A percentile compares a stretch with the other conserved stretches of the same genome.
These are phyloP conservation scores for Ogataea pini DNA, from an alignment of 805 yeast genomes.

Conservation along the genomic window DNA sequence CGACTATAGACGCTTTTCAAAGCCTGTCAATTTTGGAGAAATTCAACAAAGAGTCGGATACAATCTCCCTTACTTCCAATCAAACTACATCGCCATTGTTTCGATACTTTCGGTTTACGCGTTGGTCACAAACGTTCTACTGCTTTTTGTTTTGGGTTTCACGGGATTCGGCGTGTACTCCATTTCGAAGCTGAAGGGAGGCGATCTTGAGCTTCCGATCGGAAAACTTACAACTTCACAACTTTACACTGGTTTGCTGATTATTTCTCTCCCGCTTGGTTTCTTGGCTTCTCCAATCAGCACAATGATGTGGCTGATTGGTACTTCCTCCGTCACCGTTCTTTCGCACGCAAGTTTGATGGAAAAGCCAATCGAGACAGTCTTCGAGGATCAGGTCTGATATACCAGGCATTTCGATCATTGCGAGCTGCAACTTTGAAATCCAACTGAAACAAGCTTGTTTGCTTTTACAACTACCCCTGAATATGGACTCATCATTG, in stretches of 20 bases:
- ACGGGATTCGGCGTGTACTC: constrained; percentile 75
- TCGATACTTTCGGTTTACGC: constrained; percentile 78
- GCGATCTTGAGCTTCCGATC: constrained; percentile 76
- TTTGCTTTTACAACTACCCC: not conserved
- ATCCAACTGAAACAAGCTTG: not conserved
- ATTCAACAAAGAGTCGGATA: constrained; percentile 84
- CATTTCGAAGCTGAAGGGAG: constrained; percentile 77
- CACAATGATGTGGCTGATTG: constrained; percentile 94
- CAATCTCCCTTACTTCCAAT: constrained; percentile 83
- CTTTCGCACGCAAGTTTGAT: constrained; percentile 88
- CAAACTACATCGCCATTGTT: constrained; percentile 80
- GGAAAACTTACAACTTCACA: constrained; percentile 78
- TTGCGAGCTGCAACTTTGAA: not conserved
- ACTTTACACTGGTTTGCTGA: constrained; percentile 81
- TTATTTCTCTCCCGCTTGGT: constrained; percentile 56
- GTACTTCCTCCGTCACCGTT: constrained; percentile 85
- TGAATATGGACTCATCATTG: not conserved
- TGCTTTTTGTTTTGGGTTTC: constrained; percentile 78
- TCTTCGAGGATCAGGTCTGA: constrained; percentile 74
- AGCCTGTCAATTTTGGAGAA: constrained; percentile 88
- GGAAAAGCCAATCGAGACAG: constrained; percentile 98
- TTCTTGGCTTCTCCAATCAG: constrained; percentile 52
- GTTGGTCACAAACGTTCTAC: constrained; percentile 77
- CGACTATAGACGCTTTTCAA: constrained; percentile 84
- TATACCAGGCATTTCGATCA: not conserved